phyloP scores from a whole-genome alignment of 306 rosid genomes.

The Nissolia schottii region DNA sequence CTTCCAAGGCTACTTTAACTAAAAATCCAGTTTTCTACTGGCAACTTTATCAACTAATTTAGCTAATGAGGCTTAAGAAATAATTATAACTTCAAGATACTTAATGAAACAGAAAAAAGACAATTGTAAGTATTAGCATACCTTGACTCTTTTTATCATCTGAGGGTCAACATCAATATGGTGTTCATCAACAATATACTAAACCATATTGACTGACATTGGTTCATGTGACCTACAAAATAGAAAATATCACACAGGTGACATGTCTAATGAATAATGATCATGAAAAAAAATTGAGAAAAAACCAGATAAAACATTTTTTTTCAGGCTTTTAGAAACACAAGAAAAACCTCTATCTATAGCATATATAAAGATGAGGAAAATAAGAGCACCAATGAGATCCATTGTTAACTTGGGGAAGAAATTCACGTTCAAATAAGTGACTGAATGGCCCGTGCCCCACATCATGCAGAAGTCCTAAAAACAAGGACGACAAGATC shows the following conservation, averaged over 20 bases:
- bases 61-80: constrained; percentile 14
- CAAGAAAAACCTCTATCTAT: neutral
- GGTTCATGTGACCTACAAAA: constrained; percentile 76
- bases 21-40: neutral
- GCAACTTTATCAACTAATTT: neutral
- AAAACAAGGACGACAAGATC: constrained; percentile 10
- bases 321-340: constrained; percentile 9
- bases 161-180: constrained; percentile 61
- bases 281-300: neutral
- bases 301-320: neutral
- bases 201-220: constrained; percentile 85
- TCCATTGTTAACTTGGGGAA: constrained; percentile 59
- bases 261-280: neutral
- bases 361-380: neutral
- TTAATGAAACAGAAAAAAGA: constrained; percentile 14
- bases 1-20: neutral
- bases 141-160: constrained; percentile 77
- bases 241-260: constrained; percentile 16
- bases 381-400: constrained; percentile 51
- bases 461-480: constrained; percentile 94
- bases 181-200: constrained; percentile 77
- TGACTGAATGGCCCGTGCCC: constrained; percentile 99
- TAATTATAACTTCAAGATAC: neutral
- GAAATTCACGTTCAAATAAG: constrained; percentile 85
- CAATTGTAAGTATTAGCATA: constrained; percentile 17